A percentile compares a stretch with the other conserved stretches of the same genome.
Evolutionary conservation across 805 yeast species (phyloP).

Genomic region (Kluyveromyces starmeri): DNA sequence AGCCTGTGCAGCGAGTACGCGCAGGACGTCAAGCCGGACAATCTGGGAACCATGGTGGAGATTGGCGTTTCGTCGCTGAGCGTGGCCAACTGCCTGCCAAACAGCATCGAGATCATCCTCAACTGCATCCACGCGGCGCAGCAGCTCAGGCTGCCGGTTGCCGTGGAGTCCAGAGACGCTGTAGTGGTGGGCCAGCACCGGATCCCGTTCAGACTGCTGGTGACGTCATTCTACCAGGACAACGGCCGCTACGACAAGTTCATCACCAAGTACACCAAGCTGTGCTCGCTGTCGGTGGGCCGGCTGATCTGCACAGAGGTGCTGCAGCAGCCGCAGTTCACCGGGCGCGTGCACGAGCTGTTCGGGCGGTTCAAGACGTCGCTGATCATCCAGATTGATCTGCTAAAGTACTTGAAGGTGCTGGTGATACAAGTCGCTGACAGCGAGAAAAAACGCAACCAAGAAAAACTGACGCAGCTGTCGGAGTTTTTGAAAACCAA

Average conservation of each 20-base stretch:
- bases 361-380: constrained; percentile 25
- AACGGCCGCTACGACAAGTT: constrained; percentile 22
- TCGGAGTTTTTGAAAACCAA: constrained; percentile 16
- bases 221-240: constrained; percentile 9
- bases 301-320: constrained; percentile 14
- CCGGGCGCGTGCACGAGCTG: constrained; percentile 15
- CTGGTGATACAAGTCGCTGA: constrained; percentile 11
- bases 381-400: constrained; percentile 28
- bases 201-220: constrained; percentile 1
- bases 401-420: constrained; percentile 25
- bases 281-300: constrained; percentile 20
- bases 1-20: constrained; percentile 8
- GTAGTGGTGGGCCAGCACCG: constrained; percentile 6
- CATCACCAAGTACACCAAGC: constrained; percentile 18
- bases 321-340: constrained; percentile 12
- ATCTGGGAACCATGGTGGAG: constrained; percentile 5
- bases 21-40: constrained; percentile 4
- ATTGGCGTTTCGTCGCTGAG: constrained; percentile 7
- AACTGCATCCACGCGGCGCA: constrained; percentile 18
- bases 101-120: constrained; percentile 17
- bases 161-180: constrained; percentile 8
- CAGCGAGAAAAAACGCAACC: constrained; percentile 1
- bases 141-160: constrained; percentile 11
- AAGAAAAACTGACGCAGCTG: constrained; percentile 10
- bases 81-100: constrained; percentile 11